Evolutionary conservation across 768 basidiomycete species (phyloP).

Genomic region (Mycena maculata): DNA sequence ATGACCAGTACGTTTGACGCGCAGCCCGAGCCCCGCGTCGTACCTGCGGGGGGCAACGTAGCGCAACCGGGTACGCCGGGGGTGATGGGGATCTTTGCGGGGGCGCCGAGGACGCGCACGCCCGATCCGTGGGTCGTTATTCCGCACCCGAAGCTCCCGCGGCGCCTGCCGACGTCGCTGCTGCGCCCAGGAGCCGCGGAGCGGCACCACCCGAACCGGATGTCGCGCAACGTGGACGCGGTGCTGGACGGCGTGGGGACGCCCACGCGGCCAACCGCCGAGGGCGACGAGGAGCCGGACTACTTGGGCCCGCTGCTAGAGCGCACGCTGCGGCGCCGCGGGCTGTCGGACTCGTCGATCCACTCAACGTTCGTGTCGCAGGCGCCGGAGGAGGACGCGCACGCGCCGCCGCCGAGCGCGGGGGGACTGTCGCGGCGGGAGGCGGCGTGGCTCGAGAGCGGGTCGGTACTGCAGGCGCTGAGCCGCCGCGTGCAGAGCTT

Average conservation of each 20-base stretch:
- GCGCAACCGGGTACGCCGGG: conserved; percentile 50
- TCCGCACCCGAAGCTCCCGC: conserved; percentile 49
- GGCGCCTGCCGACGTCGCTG: conserved; percentile 35
- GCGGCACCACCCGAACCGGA: conserved; percentile 38
- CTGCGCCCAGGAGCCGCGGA: conserved; percentile 24
- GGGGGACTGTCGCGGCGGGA: conserved; percentile 25
- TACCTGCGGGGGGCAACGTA: conserved; percentile 48
- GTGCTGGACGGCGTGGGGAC: conserved; percentile 66
- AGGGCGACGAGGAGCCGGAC: conserved; percentile 56
- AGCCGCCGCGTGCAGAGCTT: conserved; percentile 67
- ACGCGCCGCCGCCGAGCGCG: conserved; percentile 34
- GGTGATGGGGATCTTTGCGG: conserved; percentile 93
- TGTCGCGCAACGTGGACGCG: conserved; percentile 83
- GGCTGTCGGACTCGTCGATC: conserved; percentile 93
- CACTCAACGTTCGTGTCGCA: conserved; percentile 81
- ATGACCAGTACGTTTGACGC: conserved; percentile 55
- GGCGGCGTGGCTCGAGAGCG: conserved; percentile 52
- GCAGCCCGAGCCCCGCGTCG: conserved; percentile 20
- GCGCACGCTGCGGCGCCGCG: conserved; percentile 78
- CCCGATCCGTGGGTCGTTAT: conserved; percentile 83
- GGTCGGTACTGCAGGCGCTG: conserved; percentile 65
- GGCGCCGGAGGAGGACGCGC: conserved; percentile 46
- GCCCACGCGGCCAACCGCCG: conserved; percentile 34
- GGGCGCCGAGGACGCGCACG: conserved; percentile 67
- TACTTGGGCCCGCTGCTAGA: conserved; percentile 66